These are phyloP conservation scores for Aspergillus novofumigatus DNA, from an alignment of 2,329 filamentous ascomycete species.

Conservation along the genomic window DNA sequence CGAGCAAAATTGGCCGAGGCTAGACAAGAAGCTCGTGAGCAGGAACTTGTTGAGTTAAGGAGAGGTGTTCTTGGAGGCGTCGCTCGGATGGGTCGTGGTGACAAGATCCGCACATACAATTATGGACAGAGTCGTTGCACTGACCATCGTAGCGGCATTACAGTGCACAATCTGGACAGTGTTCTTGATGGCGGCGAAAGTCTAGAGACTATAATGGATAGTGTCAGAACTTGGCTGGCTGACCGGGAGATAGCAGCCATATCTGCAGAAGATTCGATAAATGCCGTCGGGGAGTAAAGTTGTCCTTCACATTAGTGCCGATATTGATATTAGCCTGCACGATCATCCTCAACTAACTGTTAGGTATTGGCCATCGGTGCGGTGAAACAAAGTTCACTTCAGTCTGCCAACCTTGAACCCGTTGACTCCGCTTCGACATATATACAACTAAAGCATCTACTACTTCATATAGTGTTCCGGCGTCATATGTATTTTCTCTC, in stretches of 20 bases:
- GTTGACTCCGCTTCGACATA: background rate
- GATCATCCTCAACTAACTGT: background rate
- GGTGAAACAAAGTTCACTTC: background rate
- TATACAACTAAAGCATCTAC: background rate
- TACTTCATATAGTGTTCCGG: background rate
- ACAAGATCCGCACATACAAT: slow-evolving; percentile 95
- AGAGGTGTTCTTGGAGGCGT: slow-evolving; percentile 74
- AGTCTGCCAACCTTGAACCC: background rate
- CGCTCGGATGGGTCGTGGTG: slow-evolving; percentile 75
- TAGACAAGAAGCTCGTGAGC: slow-evolving; percentile 76
- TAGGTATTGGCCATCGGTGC: background rate
- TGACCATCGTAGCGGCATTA: slow-evolving; percentile 77
- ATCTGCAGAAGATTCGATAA: slow-evolving; percentile 59
- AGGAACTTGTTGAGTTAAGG: slow-evolving; percentile 68
- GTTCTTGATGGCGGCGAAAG: slow-evolving; percentile 72
- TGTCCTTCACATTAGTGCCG: background rate
- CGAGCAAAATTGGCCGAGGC: slow-evolving; percentile 76
- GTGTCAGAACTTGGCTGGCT: slow-evolving; percentile 70
- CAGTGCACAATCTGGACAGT: slow-evolving; percentile 73
- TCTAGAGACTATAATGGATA: slow-evolving; percentile 72
- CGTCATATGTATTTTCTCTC: slow-evolving; percentile 72
- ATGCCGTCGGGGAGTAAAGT: slow-evolving; percentile 6
- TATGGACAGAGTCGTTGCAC: slow-evolving; percentile 75
- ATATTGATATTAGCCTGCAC: slow-evolving; percentile 6
- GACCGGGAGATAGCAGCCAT: slow-evolving; percentile 70